Conservation (phyloP, 179 eudicot species). For the Heliamphora ciliata region DNA sequence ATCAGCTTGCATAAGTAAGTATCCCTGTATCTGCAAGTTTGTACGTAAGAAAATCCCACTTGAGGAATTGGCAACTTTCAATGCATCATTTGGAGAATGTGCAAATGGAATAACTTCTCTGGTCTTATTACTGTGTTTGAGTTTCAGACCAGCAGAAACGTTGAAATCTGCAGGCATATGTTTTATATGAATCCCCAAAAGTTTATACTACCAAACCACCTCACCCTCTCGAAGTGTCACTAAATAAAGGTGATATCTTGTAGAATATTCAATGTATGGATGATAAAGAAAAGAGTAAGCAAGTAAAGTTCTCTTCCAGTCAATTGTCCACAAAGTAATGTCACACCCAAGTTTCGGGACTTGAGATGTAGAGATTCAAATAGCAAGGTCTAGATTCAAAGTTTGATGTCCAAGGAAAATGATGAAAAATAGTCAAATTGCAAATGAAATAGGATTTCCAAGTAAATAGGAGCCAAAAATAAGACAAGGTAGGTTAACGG, state of each 20-base stretch:
- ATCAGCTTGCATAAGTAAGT: slow-evolving; percentile 72
- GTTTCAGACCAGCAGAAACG: slow-evolving; percentile 30
- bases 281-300: too few relatives aligned
- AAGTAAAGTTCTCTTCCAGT: too few relatives aligned
- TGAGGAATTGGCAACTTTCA: slow-evolving; percentile 28
- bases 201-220: neutral
- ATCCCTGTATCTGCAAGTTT: slow-evolving; percentile 89
- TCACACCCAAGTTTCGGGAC: too few relatives aligned
- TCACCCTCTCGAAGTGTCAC: neutral
- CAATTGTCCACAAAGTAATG: too few relatives aligned
- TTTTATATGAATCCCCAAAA: slow-evolving; percentile 3
- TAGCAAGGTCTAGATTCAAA: too few relatives aligned
- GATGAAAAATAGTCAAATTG: too few relatives aligned
- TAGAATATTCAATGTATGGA: neutral
- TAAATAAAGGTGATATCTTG: neutral
- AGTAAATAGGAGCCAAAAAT: too few relatives aligned
- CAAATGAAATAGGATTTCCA: too few relatives aligned
- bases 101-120: slow-evolving; percentile 28
- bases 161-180: slow-evolving; percentile 42
- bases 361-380: too few relatives aligned
- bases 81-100: slow-evolving; percentile 24
- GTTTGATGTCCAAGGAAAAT: too few relatives aligned
- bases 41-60: slow-evolving; percentile 58
- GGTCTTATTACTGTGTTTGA: slow-evolving; percentile 30
- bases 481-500: too few relatives aligned